Base-by-base conservation (phyloP, 75 land plant genomes). In the Chamaecyparis obtusa region DNA sequence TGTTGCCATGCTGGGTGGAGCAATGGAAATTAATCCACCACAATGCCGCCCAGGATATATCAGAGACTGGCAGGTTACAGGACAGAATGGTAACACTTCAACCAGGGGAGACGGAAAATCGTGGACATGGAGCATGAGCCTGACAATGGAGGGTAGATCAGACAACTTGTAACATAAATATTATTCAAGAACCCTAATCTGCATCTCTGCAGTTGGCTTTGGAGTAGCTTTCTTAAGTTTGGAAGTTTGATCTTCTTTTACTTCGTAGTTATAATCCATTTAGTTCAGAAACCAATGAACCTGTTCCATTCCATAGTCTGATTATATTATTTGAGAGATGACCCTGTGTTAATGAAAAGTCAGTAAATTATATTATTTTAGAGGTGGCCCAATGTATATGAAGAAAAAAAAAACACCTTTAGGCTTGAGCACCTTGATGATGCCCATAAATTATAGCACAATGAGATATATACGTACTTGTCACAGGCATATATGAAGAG, bases 1-100 rank as follows among this genome's bases (percentile, higher is more conserved):
- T 10, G 87, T 88, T 24, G 49, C 83, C 51, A 67, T 88, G 89
- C 88, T 88, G 5, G 21, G 78, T 39, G 89, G 89, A 15, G 79
- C 39, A 1, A 16, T 76, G 39, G 41, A 36, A 76, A 76, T 11
- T 76, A 35, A 76, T 76, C 41, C 79, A 35, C 79, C 79, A 76
- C 41, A 35, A 15, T 76, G 41, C 21, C 79, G 79, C 39, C 79
- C 79, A 16, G 79, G 79, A 76, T 76, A 76, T 76, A 76, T 76
- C 79, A 76, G 15, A 35, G 79, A 76, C 8, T 76, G 79, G 79
- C 79, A 76, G 79, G 6, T 36, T 6, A 35, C 79, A 35, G 41
- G 6, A 76, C 21, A 76, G 79, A 76, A 36, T 36, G 36, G 41
- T 41, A 11, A 37, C 3, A 76, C 79, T 35, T 37, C 79, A 76